Evolutionary conservation across 768 basidiomycete genomes (phyloP).

Genomic region (Chalciporus piperatus): DNA sequence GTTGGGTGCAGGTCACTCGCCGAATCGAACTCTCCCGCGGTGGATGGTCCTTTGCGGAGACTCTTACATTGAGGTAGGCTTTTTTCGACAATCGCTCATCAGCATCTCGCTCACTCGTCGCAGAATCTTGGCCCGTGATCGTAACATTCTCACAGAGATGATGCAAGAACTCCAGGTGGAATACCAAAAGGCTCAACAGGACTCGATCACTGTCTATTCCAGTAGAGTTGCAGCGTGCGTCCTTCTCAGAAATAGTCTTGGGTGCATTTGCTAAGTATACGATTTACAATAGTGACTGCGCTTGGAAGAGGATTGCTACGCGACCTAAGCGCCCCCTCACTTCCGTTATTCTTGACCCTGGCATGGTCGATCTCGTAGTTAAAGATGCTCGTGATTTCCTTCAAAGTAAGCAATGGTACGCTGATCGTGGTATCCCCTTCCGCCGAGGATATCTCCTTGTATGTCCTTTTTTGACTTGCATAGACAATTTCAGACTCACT

Average conservation of each 20-base stretch:
- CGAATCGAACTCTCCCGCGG: conserved; percentile 16
- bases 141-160: conserved; percentile 46
- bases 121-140: conserved; percentile 46
- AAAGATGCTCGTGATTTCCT: conserved; percentile 73
- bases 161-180: conserved; percentile 51
- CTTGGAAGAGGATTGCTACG: conserved; percentile 54
- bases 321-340: conserved; percentile 63
- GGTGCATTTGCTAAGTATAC: neutral
- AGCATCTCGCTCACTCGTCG: neutral
- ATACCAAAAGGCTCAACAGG: conserved; percentile 50
- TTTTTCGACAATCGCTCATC: neutral
- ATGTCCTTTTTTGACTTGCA: conserved; percentile 7
- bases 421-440: conserved; percentile 76
- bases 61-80: conserved; percentile 23
- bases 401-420: conserved; percentile 67
- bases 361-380: conserved; percentile 61
- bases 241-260: neutral
- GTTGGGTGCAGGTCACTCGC: conserved; percentile 30
- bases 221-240: conserved; percentile 41
- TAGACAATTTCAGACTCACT: neutral
- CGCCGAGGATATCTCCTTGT: conserved; percentile 74
- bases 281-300: conserved; percentile 30
- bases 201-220: conserved; percentile 51
- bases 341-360: conserved; percentile 71
- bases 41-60: conserved; percentile 21